phyloP scores from a whole-genome alignment of 1,284 basidiomycete species.

The Ceratobasidium theobromae region DNA sequence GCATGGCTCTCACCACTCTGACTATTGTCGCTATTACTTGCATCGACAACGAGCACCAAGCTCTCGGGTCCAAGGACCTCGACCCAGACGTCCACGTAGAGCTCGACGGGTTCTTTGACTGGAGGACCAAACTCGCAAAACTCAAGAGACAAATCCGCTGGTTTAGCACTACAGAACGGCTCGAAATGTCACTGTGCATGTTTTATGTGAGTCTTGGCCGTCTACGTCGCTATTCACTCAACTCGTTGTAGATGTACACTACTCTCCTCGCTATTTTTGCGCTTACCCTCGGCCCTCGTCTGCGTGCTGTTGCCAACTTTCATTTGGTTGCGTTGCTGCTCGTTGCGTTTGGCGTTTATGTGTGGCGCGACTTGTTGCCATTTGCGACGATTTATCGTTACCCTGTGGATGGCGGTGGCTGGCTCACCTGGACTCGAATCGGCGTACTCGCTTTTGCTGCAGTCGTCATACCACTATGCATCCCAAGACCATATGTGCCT shows the following conservation, averaged over 20 bases:
- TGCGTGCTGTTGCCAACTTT: slow-evolving; percentile 34
- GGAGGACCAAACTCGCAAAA: slow-evolving; percentile 32
- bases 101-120: slow-evolving; percentile 25
- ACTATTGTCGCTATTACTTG: slow-evolving; percentile 26
- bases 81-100: background rate
- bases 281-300: slow-evolving; percentile 1
- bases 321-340: slow-evolving; percentile 48
- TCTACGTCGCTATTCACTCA: background rate
- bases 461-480: slow-evolving; percentile 50
- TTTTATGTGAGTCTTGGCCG: slow-evolving; percentile 34
- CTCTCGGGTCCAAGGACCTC: slow-evolving; percentile 1
- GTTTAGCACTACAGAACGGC: slow-evolving; percentile 35
- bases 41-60: slow-evolving; percentile 14
- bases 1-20: slow-evolving; percentile 25
- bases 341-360: slow-evolving; percentile 50
- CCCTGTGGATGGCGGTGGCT: slow-evolving; percentile 48
- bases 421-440: slow-evolving; percentile 47
- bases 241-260: slow-evolving; percentile 38
- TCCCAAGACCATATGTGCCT: slow-evolving; percentile 52
- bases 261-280: slow-evolving; percentile 37
- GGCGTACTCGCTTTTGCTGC: slow-evolving; percentile 47
- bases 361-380: slow-evolving; percentile 67
- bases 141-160: slow-evolving; percentile 20
- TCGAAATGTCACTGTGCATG: slow-evolving; percentile 33
- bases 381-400: slow-evolving; percentile 52